Evolutionary conservation across 805 yeast genomes (phyloP).

Genomic region (Cyberlindnera maritima): DNA sequence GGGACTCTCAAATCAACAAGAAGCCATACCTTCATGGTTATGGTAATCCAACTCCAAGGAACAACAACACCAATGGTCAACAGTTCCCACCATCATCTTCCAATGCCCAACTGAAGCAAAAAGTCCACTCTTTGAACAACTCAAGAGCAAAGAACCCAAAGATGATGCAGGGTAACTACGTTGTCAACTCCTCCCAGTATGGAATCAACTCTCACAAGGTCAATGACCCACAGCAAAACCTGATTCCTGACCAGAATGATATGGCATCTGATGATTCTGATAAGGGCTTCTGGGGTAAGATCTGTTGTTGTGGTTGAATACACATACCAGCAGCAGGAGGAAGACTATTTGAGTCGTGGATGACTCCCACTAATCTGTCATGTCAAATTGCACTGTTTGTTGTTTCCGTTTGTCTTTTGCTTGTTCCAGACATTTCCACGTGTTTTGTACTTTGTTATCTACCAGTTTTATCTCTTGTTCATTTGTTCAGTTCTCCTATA

Average conservation of each 20-base stretch:
- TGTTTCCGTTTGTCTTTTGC: no score
- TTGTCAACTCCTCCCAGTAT: constrained; percentile 28
- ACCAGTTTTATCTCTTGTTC: no score
- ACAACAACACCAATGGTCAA: constrained; percentile 19
- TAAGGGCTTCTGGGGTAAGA: constrained; percentile 27
- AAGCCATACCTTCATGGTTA: constrained; percentile 95
- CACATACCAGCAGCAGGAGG: no score
- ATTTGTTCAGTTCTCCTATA: no score
- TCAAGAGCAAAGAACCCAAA: constrained; percentile 29
- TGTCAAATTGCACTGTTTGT: no score
- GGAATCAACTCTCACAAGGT: constrained; percentile 24
- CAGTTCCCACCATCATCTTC: constrained; percentile 14
- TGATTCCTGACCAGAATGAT: constrained; percentile 26
- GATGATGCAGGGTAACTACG: constrained; percentile 21
- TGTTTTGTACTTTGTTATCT: no score
- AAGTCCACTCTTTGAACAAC: constrained; percentile 28
- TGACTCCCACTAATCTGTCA: no score
- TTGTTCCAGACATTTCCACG: no score
- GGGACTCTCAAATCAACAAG: constrained; percentile 87
- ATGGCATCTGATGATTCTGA: constrained; percentile 20
- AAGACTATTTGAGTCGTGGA: no score
- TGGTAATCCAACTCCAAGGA: constrained; percentile 83
- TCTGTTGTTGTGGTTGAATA: constrained; percentile 26
- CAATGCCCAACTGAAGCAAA: constrained; percentile 22
- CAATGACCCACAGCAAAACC: constrained; percentile 26